Evolutionary conservation across 2,329 filamentous ascomycete species (phyloP).

Genomic region (Fusarium longipes): DNA sequence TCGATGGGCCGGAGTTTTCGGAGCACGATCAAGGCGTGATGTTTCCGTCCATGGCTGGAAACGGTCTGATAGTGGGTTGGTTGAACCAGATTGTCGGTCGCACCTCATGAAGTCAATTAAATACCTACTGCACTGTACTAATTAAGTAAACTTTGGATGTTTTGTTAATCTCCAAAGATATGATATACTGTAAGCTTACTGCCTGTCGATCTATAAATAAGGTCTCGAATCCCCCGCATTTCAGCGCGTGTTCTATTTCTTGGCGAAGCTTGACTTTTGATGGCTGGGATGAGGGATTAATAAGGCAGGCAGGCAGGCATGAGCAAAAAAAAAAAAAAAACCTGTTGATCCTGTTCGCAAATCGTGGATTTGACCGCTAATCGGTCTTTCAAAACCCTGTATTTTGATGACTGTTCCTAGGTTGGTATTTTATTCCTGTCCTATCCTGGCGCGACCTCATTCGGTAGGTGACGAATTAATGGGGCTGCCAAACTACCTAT

Average conservation of each 20-base stretch:
- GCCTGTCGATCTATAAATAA: conserved; percentile 1
- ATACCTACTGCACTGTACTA: background rate
- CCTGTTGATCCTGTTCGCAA: conserved; percentile 3
- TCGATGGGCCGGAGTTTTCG: conserved; percentile 24
- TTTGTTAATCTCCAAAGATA: background rate
- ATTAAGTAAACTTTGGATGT: no score
- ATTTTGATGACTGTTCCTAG: conserved; percentile 12
- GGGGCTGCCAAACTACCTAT: background rate
- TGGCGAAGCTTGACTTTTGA: conserved; percentile 19
- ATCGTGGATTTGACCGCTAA: conserved; percentile 14
- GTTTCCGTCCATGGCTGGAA: no score
- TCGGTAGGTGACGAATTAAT: background rate
- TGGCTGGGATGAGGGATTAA: background rate
- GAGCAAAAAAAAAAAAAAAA: background rate
- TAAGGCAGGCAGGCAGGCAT: no score
- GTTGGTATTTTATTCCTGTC: background rate
- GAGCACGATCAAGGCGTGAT: background rate
- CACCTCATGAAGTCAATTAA: background rate
- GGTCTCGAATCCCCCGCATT: background rate
- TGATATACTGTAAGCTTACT: background rate
- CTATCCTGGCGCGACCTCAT: conserved; percentile 16
- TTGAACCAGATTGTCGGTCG: background rate
- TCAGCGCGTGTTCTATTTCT: background rate
- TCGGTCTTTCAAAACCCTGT: conserved; percentile 7
- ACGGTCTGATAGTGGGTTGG: background rate